Conservation (phyloP, 257 asterid genomes). For the Lavandula angustifolia region DNA sequence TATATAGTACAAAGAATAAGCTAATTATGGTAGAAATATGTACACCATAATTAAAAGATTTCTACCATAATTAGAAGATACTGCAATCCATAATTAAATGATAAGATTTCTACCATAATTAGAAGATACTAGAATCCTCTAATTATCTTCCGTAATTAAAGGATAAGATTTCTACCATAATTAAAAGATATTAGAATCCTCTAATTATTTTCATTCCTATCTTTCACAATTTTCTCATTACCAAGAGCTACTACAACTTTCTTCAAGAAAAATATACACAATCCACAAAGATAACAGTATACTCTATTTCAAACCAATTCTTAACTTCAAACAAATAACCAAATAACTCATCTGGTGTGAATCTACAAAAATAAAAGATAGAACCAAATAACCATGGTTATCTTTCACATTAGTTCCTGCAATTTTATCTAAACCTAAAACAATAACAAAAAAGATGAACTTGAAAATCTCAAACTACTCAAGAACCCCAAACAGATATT, state of each 20-base stretch:
- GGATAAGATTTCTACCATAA: too few species aligned
- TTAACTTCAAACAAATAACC: neutral
- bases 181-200: too few species aligned
- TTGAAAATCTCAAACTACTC: neutral
- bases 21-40: too few species aligned
- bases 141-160: too few species aligned
- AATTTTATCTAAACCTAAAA: neutral
- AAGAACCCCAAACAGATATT: neutral
- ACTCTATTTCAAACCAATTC: neutral
- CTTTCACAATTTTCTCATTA: too few species aligned
- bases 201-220: too few species aligned
- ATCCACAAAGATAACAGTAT: neutral
- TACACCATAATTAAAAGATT: too few species aligned
- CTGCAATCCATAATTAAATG: too few species aligned
- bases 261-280: conserved; percentile 5
- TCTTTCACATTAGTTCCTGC: neutral
- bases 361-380: conserved; percentile 7
- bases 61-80: too few species aligned
- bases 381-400: neutral
- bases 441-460: neutral
- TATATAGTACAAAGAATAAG: too few species aligned
- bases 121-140: too few species aligned
- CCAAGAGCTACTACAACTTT: neutral
- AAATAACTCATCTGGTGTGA: neutral
- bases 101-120: too few species aligned